phyloP scores from a whole-genome alignment of 495 filamentous ascomycete genomes.

The Hyphodiscus hymeniophilus region DNA sequence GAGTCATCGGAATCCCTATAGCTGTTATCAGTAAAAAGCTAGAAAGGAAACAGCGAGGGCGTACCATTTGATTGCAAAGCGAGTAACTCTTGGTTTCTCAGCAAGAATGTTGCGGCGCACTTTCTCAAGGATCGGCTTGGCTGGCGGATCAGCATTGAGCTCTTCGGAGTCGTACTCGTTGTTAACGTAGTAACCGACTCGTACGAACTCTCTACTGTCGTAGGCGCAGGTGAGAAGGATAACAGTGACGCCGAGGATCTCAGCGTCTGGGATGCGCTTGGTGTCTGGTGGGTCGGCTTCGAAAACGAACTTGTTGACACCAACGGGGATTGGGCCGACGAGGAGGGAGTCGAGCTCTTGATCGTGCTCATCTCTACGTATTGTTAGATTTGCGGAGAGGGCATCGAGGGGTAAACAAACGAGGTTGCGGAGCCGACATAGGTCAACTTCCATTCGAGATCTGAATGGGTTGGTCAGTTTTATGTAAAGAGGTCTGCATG shows the following conservation, averaged over 20 bases:
- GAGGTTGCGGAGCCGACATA: slow-evolving; percentile 98
- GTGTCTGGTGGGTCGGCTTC: slow-evolving; percentile 89
- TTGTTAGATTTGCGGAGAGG: slow-evolving; percentile 13
- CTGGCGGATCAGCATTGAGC: slow-evolving; percentile 75
- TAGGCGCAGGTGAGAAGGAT: slow-evolving; percentile 95
- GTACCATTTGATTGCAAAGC: slow-evolving; percentile 99
- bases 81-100: slow-evolving; percentile 93
- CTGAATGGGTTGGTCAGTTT: slow-evolving; percentile 35
- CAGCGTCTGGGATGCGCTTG: slow-evolving; percentile 79
- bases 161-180: slow-evolving; percentile 96
- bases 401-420: slow-evolving; percentile 41
- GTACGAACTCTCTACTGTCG: slow-evolving; percentile 92
- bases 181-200: slow-evolving; percentile 98
- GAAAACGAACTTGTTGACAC: slow-evolving; percentile 98
- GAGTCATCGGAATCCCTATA: slow-evolving; percentile 90
- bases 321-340: slow-evolving; percentile 91
- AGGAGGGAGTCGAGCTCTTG: slow-evolving; percentile 96
- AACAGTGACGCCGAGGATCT: slow-evolving; percentile 95
- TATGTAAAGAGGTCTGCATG: not conserved
- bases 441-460: slow-evolving; percentile 98
- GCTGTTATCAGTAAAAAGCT: slow-evolving; percentile 15
- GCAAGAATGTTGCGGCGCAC: slow-evolving; percentile 87
- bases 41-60: slow-evolving; percentile 13
- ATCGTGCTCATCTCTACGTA: slow-evolving; percentile 77
- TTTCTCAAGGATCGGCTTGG: slow-evolving; percentile 85